Evolutionary conservation across 2,329 filamentous ascomycete genomes (phyloP).

Genomic region (Penicillium hordei): DNA sequence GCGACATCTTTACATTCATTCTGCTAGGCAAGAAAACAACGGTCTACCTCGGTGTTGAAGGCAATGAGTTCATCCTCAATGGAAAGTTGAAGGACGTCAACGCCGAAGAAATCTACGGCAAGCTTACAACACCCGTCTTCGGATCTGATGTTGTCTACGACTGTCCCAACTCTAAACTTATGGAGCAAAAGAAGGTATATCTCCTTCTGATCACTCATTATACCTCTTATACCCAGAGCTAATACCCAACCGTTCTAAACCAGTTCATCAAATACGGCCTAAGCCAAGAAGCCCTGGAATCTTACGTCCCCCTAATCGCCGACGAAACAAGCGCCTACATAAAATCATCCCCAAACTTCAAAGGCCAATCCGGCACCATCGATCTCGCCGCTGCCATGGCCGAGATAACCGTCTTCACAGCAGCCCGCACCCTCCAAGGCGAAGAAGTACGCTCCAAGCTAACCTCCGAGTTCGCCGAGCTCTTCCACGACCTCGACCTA

Average conservation of each 20-base stretch:
- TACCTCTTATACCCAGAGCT: neutral
- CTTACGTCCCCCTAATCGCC: slow-evolving; percentile 82
- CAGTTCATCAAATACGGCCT: slow-evolving; percentile 65
- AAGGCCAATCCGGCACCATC: slow-evolving; percentile 59
- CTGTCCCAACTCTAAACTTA: slow-evolving; percentile 85
- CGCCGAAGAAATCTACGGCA: slow-evolving; percentile 85
- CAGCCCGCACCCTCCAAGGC: slow-evolving; percentile 71
- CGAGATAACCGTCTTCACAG: slow-evolving; percentile 80
- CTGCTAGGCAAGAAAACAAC: slow-evolving; percentile 86
- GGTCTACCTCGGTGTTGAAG: slow-evolving; percentile 75
- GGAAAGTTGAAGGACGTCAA: slow-evolving; percentile 87
- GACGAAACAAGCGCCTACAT: slow-evolving; percentile 58
- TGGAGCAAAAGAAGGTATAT: slow-evolving; percentile 88
- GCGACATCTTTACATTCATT: slow-evolving; percentile 87
- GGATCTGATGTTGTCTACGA: slow-evolving; percentile 87
- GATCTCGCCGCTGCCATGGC: slow-evolving; percentile 68
- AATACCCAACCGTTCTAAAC: neutral
- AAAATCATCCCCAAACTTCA: slow-evolving; percentile 56
- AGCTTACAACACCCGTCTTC: slow-evolving; percentile 70
- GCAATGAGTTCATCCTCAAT: slow-evolving; percentile 92
- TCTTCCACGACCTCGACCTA: slow-evolving; percentile 78
- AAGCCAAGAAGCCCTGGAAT: slow-evolving; percentile 59
- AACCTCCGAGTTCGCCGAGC: slow-evolving; percentile 67
- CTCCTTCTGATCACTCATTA: neutral
- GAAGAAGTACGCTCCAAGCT: slow-evolving; percentile 72